Conservation (phyloP, 2,329 filamentous ascomycete genomes). For the Plectosphaerella sp. region DNA sequence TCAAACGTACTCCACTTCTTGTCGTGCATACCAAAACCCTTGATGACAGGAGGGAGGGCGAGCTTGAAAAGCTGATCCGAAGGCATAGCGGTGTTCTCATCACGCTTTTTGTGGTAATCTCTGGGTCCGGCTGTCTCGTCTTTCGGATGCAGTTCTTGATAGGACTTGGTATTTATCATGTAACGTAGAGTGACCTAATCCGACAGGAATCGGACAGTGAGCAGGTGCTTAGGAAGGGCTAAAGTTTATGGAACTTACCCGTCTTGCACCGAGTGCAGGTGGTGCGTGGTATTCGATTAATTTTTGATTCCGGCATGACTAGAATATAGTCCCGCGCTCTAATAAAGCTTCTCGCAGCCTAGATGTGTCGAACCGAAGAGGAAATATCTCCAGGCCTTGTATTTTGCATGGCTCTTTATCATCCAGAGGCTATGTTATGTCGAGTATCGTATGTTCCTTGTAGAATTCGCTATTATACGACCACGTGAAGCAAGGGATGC, state of each 20-base stretch:
- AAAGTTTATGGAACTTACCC: neutral
- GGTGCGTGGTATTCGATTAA: neutral
- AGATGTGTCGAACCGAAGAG: neutral
- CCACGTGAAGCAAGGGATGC: neutral
- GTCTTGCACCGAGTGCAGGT: too few relatives aligned
- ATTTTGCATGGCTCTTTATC: neutral
- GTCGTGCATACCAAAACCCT: neutral
- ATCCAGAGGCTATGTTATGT: neutral
- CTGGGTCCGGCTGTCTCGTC: neutral
- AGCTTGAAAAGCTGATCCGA: neutral
- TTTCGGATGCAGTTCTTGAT: neutral
- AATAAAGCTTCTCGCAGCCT: neutral
- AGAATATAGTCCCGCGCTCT: neutral
- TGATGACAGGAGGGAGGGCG: neutral
- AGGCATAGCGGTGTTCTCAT: too few relatives aligned
- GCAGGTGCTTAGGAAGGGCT: neutral
- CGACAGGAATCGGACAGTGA: neutral
- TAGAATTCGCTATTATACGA: neutral
- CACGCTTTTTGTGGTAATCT: neutral
- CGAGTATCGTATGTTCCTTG: neutral
- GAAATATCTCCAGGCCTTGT: neutral
- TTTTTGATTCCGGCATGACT: neutral
- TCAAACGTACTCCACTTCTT: neutral
- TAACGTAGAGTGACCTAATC: slow-evolving; percentile 18
- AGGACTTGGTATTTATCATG: neutral